phyloP scores from a whole-genome alignment of 208 protist genomes.

The Wallacemonas rigidus region DNA sequence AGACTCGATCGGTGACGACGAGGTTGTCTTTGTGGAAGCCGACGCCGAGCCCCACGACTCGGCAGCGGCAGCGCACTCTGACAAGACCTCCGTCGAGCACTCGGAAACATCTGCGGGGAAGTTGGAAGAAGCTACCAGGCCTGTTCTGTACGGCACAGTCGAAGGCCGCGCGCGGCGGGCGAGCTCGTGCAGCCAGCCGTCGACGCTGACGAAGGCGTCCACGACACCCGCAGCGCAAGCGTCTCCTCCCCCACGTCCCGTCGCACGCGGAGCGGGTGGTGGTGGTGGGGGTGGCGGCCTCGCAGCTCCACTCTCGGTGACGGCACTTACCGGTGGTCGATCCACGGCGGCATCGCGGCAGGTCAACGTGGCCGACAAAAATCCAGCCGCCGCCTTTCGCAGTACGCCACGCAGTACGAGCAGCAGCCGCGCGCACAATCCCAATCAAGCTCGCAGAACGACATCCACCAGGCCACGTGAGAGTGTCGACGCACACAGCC shows the following conservation, averaged over 20 bases:
- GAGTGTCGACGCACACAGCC: background rate
- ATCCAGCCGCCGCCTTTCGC: no score
- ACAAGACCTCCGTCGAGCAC: no score
- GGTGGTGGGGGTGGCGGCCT: background rate
- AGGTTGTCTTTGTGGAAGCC: background rate
- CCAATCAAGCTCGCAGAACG: background rate
- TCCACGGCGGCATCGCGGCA: background rate
- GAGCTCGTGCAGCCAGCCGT: slow-evolving; percentile 7
- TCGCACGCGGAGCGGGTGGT: background rate
- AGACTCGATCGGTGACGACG: slow-evolving; percentile 7
- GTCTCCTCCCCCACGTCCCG: slow-evolving; percentile 2
- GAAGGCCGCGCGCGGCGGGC: slow-evolving; percentile 13
- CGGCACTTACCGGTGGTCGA: background rate
- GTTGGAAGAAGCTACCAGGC: background rate
- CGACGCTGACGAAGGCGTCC: background rate
- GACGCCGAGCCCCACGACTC: no score
- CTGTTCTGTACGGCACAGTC: slow-evolving; percentile 1
- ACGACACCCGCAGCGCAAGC: background rate
- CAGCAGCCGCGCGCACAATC: no score
- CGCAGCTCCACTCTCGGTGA: no score
- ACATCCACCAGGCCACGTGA: background rate
- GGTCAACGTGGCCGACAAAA: no score
- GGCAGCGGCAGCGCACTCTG: no score
- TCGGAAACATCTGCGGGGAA: no score
- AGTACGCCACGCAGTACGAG: background rate